Percentiles rank a stretch among this genome's conserved stretches.
Conservation (phyloP, 78 protist genomes). For the Dictyostelium discoideum region DNA sequence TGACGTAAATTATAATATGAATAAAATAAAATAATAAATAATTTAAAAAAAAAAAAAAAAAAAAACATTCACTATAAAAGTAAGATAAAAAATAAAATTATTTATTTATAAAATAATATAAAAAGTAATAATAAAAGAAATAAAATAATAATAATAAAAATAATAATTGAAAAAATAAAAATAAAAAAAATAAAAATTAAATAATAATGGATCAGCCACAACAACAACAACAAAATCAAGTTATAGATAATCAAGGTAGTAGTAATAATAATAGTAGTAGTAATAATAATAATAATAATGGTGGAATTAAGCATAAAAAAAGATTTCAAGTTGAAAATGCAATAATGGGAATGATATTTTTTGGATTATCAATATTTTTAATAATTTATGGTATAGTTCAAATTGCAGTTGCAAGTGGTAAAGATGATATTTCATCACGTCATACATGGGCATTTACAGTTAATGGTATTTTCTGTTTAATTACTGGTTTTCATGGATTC, state of each 20-base stretch:
- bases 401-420: constrained; percentile 27
- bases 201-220: neutral
- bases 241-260: neutral
- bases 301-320: neutral
- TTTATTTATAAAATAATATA: neutral
- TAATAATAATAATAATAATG: neutral
- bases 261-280: neutral
- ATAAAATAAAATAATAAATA: neutral
- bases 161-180: neutral
- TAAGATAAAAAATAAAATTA: neutral
- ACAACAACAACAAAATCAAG: neutral
- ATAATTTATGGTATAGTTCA: constrained; percentile 39
- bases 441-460: constrained; percentile 63
- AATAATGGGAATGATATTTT: neutral
- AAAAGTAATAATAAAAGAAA: neutral
- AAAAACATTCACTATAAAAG: neutral
- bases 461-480: constrained; percentile 55
- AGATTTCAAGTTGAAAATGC: neutral
- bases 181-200: neutral
- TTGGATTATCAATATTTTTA: constrained; percentile 2
- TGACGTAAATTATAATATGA: neutral
- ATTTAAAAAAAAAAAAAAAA: neutral
- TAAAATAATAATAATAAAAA: neutral
- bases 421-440: neutral
- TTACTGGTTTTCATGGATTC: constrained; percentile 56